Evolutionary conservation across 2,329 filamentous ascomycete species (phyloP).

Genomic region (Thermothelomyces thermophilus): DNA sequence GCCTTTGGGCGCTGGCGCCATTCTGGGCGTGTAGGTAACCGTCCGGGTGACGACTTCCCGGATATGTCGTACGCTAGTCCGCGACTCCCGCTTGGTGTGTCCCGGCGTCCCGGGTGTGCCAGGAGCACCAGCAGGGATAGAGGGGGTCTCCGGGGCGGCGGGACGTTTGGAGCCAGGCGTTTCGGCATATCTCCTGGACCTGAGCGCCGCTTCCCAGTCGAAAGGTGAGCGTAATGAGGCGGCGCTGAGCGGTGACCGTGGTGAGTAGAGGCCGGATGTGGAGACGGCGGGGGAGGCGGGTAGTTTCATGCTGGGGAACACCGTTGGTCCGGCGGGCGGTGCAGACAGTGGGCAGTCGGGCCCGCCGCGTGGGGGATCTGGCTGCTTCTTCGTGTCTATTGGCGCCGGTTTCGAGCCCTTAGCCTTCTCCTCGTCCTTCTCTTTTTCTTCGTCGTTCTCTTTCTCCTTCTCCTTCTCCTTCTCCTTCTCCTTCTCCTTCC

Average conservation of each 20-base stretch:
- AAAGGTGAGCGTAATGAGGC: constrained; percentile 61
- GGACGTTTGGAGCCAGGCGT: constrained; percentile 34
- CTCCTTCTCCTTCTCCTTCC: constrained; percentile 29
- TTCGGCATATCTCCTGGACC: constrained; percentile 56
- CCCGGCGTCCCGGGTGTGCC: constrained; percentile 12
- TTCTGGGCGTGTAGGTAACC: constrained; percentile 79
- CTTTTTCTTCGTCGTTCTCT: constrained; percentile 22
- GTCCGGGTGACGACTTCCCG: constrained; percentile 91
- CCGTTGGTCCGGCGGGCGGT: constrained; percentile 51
- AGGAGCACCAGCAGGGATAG: constrained; percentile 8
- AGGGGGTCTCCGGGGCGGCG: constrained; percentile 21
- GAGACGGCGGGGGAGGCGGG: constrained; percentile 69
- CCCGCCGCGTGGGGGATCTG: constrained; percentile 17
- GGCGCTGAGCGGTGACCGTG: constrained; percentile 71
- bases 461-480: constrained; percentile 9
- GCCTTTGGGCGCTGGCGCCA: constrained; percentile 84
- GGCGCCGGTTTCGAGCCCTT: constrained; percentile 22
- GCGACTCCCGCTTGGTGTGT: constrained; percentile 41
- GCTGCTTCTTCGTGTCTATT: constrained; percentile 23
- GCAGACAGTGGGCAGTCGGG: constrained; percentile 50
- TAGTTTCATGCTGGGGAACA: constrained; percentile 64
- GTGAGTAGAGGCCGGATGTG: constrained; percentile 52
- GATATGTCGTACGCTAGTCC: constrained; percentile 62
- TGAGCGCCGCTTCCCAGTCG: constrained; percentile 70
- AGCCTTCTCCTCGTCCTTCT: constrained; percentile 9